Evolutionary conservation across 768 basidiomycete genomes (phyloP).

Genomic region (Gloeophyllum trabeum): DNA sequence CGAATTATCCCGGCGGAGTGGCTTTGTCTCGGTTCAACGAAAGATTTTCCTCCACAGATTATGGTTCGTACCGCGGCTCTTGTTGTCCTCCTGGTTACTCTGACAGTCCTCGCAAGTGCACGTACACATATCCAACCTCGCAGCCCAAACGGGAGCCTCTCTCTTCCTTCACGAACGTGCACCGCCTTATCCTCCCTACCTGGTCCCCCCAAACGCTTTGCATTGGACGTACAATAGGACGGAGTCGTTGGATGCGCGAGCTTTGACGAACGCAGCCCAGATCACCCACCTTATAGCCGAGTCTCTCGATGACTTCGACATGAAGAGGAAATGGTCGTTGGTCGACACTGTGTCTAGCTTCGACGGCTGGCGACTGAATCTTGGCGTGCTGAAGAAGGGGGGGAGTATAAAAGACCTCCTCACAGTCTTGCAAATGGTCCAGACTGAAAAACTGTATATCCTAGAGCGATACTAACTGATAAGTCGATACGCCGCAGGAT

Average conservation of each 20-base stretch:
- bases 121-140: conserved; percentile 76
- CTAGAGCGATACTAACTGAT: too few species aligned
- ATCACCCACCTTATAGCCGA: conserved; percentile 63
- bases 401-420: too few species aligned
- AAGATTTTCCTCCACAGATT: conserved; percentile 22
- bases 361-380: too few species aligned
- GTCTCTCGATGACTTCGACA: too few species aligned
- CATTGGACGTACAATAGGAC: conserved; percentile 78
- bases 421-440: too few species aligned
- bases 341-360: too few species aligned
- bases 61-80: conserved; percentile 16
- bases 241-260: conserved; percentile 39
- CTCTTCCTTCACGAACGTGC: conserved; percentile 71
- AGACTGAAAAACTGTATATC: too few species aligned
- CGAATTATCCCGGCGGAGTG: conserved; percentile 86
- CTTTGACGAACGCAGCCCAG: conserved; percentile 24
- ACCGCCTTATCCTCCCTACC: conserved; percentile 32
- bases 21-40: conserved; percentile 57
- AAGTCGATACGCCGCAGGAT: too few species aligned
- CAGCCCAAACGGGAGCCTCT: conserved; percentile 84
- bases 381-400: too few species aligned
- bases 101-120: conserved; percentile 27
- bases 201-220: conserved; percentile 7
- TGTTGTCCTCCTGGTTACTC: not conserved
- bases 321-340: too few species aligned